Evolutionary conservation across 2,329 filamentous ascomycete genomes (phyloP).

Genomic region (Cryphonectria nitschkei): DNA sequence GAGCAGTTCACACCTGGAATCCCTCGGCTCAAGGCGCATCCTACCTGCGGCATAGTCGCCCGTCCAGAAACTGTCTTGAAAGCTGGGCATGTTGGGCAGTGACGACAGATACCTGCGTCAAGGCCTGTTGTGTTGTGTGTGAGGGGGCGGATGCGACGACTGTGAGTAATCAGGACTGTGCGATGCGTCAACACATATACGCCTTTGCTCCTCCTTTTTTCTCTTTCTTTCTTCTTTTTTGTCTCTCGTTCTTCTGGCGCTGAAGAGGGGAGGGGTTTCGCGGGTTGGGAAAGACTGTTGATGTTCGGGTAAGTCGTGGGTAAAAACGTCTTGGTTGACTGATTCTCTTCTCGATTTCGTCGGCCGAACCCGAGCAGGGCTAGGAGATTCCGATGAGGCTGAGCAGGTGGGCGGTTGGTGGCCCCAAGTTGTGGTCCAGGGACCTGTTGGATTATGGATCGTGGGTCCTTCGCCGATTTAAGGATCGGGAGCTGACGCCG

Average conservation of each 20-base stretch:
- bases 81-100: conserved; percentile 72
- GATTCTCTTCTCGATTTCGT: not conserved
- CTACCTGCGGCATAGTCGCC: conserved; percentile 92
- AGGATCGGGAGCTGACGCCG: conserved; percentile 5
- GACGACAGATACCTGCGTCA: conserved; percentile 25
- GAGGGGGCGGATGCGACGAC: conserved; percentile 8
- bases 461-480: conserved; percentile 7
- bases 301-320: conserved; percentile 5
- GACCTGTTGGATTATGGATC: conserved; percentile 2
- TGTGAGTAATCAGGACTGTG: conserved; percentile 29
- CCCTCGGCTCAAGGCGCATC: conserved; percentile 33
- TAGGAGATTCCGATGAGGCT: conserved; percentile 25
- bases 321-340: not conserved
- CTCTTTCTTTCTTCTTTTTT: not conserved
- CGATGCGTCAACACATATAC: conserved; percentile 25
- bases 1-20: conserved; percentile 23
- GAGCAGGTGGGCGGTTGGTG: conserved; percentile 26
- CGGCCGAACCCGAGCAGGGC: conserved; percentile 13
- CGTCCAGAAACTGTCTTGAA: conserved; percentile 97
- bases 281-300: conserved; percentile 3
- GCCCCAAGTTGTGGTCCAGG: conserved; percentile 3
- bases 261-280: conserved; percentile 2
- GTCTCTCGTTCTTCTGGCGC: not conserved
- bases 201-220: not conserved
- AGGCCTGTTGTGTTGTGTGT: conserved; percentile 14